Base-by-base conservation (phyloP, 495 filamentous ascomycete genomes). In the Aspergillus conjunctus region DNA sequence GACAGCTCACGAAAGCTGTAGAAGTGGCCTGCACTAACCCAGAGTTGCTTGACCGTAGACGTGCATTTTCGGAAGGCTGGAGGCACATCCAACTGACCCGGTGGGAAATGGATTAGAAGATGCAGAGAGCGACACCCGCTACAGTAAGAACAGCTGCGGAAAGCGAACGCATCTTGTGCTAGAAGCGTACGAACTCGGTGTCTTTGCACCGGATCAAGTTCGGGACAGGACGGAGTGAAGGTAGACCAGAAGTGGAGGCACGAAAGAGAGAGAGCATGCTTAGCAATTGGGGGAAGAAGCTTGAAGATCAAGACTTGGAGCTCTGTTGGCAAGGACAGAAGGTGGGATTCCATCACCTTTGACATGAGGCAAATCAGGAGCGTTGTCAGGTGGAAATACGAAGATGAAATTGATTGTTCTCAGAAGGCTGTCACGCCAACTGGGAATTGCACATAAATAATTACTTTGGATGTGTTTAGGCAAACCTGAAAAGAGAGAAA, bases 281-380 rank as follows among this genome's bases (percentile, higher is more conserved):
- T 44, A 10, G n/a, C 4, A 1, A 54, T 11, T 6, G 30, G 14
- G 22, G 49, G 30, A 17, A 53, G 26, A 15, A 34, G 21, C 11
- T 21, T 1, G 22, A 59, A 53, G 8, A 54, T 59, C 14, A 30
- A n/a, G n/a, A 59, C 15, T 3, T 53, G 57, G 18, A 59, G 26
- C 50, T 59, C 57, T 6, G 37, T 54, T 33, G 57, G 57, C 7
- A 59, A 43, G 12, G 5, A 22, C 7, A 59, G 22, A 4, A 59
- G 57, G 26, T 8, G 7, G 3, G 41, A 34, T 30, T 44, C 39
- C 50, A 54, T 59, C 20, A n/a, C 20, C n/a, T 48, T 41, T 6
- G 37, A 41, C 1, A 4, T 14, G 15, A 41, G 37, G 7, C 3
- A 41, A n/a, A 41, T 12, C 11, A 12, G 37, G 37, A 41, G n/a